Percentiles rank a stretch among this genome's conserved stretches.
These are phyloP conservation scores for Suhomyces bribrorum DNA, from an alignment of 1,139 yeast species.

Conservation along the genomic window DNA sequence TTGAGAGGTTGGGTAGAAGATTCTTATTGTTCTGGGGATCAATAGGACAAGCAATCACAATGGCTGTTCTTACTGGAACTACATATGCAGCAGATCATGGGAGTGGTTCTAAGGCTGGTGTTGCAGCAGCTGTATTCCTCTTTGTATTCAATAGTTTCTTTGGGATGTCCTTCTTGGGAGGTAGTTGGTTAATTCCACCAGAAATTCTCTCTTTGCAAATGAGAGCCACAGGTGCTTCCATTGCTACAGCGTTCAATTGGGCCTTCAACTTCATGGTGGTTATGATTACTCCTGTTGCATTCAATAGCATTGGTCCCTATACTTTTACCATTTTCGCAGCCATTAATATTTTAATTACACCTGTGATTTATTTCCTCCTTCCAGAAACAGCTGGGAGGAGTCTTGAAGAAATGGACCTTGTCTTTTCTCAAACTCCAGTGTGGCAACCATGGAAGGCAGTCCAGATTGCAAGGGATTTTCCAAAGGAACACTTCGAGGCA, in stretches of 20 bases:
- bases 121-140: slow-evolving; percentile 40
- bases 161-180: slow-evolving; percentile 34
- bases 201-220: slow-evolving; percentile 36
- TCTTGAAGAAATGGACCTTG: slow-evolving; percentile 62
- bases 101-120: slow-evolving; percentile 17
- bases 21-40: slow-evolving; percentile 64
- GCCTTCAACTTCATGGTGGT: slow-evolving; percentile 36
- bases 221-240: slow-evolving; percentile 39
- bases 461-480: slow-evolving; percentile 37
- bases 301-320: slow-evolving; percentile 32
- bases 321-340: slow-evolving; percentile 39
- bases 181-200: slow-evolving; percentile 31
- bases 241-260: slow-evolving; percentile 43
- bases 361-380: slow-evolving; percentile 53
- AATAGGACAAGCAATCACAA: slow-evolving; percentile 41
- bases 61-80: slow-evolving; percentile 34
- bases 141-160: slow-evolving; percentile 40
- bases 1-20: slow-evolving; percentile 79
- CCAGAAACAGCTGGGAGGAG: slow-evolving; percentile 65
- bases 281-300: slow-evolving; percentile 39
- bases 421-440: slow-evolving; percentile 46
- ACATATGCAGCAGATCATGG: slow-evolving; percentile 27
- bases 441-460: slow-evolving; percentile 42
- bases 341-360: slow-evolving; percentile 51
- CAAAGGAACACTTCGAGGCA: slow-evolving; percentile 27